Percentiles rank a stretch among this genome's conserved stretches.
Conservation (phyloP, 805 yeast genomes). For the Pichia gijzeniarum region DNA sequence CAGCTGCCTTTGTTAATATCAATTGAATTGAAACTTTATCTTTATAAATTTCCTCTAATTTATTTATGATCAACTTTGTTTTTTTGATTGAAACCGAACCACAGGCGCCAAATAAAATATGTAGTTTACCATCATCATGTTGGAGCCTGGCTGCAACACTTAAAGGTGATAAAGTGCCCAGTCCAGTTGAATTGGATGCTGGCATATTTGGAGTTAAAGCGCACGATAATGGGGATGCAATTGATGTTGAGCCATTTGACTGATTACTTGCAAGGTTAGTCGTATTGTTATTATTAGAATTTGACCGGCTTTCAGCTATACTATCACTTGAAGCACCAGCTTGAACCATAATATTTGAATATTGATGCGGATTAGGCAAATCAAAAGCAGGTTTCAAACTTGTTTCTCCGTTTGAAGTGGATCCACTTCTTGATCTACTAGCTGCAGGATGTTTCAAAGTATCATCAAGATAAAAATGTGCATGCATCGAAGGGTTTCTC, state of each 20-base stretch:
- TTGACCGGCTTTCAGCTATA: conserved; percentile 2
- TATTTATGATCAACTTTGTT: conserved; percentile 45
- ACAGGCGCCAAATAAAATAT: conserved; percentile 51
- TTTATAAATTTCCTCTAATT: conserved; percentile 46
- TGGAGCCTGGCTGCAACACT: conserved; percentile 35
- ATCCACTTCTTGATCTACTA: conserved; percentile 29
- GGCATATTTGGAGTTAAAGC: background rate
- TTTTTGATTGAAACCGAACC: conserved; percentile 50
- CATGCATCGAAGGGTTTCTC: conserved; percentile 62
- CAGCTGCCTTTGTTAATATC: conserved; percentile 48
- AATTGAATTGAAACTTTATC: conserved; percentile 48
- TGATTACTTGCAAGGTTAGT: background rate
- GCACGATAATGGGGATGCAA: background rate
- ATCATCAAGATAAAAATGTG: conserved; percentile 71
- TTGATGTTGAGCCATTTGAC: background rate
- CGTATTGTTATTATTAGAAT: background rate
- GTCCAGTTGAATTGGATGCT: background rate
- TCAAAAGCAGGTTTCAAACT: conserved; percentile 6
- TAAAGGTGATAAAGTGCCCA: conserved; percentile 9
- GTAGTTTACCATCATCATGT: conserved; percentile 49
- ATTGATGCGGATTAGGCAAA: background rate
- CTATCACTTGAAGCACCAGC: conserved; percentile 3
- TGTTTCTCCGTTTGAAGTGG: conserved; percentile 11
- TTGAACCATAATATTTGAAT: background rate
- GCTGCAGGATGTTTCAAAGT: conserved; percentile 45